Conservation (phyloP, 2,329 filamentous ascomycete species). For the Colletotrichum sp. region DNA sequence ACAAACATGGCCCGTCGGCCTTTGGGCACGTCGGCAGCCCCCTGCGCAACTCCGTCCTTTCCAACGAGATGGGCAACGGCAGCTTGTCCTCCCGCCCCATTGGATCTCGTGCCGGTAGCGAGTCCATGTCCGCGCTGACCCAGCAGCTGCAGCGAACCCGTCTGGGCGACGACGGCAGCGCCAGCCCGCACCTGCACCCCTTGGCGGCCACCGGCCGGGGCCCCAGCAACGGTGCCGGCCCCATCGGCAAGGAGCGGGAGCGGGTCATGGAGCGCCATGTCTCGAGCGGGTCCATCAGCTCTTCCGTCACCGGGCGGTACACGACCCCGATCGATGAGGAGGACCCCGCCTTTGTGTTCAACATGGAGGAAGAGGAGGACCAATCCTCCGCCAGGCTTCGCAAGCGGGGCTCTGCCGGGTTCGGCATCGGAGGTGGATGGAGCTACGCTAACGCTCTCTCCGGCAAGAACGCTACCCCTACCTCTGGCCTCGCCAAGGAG, state of each 20-base stretch:
- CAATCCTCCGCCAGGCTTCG: constrained; percentile 47
- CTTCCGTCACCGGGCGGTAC: constrained; percentile 59
- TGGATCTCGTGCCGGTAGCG: constrained; percentile 49
- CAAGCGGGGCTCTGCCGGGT: constrained; percentile 54
- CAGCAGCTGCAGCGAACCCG: constrained; percentile 68
- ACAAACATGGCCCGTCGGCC: constrained; percentile 51
- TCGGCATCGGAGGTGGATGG: constrained; percentile 42
- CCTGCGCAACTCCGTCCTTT: constrained; percentile 66
- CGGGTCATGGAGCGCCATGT: constrained; percentile 61
- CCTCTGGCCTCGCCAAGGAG: constrained; percentile 20
- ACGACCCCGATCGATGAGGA: constrained; percentile 71
- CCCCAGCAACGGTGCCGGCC: constrained; percentile 41
- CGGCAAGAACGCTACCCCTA: constrained; percentile 19
- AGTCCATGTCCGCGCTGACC: constrained; percentile 63
- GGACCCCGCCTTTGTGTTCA: constrained; percentile 68
- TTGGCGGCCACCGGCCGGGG: constrained; percentile 45
- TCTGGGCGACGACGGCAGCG: constrained; percentile 51
- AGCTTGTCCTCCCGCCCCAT: constrained; percentile 40
- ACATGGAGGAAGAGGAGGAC: constrained; percentile 67
- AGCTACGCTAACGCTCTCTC: constrained; percentile 42
- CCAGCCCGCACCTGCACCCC: constrained; percentile 58
- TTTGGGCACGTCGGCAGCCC: constrained; percentile 73
- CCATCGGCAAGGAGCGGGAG: constrained; percentile 43
- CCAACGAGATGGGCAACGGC: constrained; percentile 53
- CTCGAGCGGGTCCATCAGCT: constrained; percentile 63